These are phyloP conservation scores for Fraxinus paxiana DNA, from an alignment of 305 asterid species.

Conservation along the genomic window DNA sequence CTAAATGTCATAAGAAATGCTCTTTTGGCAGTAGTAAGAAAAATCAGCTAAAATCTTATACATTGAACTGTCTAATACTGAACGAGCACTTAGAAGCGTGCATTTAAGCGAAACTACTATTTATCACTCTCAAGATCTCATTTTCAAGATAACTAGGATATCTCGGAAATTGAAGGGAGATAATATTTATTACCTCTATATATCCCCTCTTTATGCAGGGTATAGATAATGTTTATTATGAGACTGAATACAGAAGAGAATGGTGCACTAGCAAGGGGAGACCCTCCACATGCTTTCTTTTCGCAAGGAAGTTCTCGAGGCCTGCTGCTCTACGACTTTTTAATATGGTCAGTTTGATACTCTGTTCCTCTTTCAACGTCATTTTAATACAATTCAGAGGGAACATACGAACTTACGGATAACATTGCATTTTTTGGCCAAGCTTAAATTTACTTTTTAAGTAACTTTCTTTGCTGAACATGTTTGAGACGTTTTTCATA, in stretches of 20 bases:
- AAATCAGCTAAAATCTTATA: background rate
- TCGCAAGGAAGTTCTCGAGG: conserved; percentile 82
- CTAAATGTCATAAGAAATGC: background rate
- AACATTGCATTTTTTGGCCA: background rate
- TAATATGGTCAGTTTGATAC: conserved; percentile 50
- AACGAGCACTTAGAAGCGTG: background rate
- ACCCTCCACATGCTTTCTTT: conserved; percentile 87
- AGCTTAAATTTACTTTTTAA: background rate
- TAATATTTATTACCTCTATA: background rate
- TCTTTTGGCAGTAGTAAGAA: background rate
- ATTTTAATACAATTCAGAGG: conserved; percentile 2
- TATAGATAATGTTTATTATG: conserved; percentile 71
- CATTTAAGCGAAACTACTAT: background rate
- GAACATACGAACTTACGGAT: background rate
- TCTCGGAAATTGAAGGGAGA: background rate
- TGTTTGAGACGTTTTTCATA: background rate
- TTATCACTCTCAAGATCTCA: background rate
- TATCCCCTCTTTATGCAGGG: conserved; percentile 40
- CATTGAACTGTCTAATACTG: background rate
- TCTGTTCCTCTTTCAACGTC: background rate
- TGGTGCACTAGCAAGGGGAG: conserved; percentile 93
- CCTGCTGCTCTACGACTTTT: conserved; percentile 86
- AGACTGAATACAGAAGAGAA: conserved; percentile 87
- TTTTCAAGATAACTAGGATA: background rate
- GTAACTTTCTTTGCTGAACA: background rate